phyloP scores from a whole-genome alignment of 2,329 filamentous ascomycete genomes.

The Exserohilum turcica region DNA sequence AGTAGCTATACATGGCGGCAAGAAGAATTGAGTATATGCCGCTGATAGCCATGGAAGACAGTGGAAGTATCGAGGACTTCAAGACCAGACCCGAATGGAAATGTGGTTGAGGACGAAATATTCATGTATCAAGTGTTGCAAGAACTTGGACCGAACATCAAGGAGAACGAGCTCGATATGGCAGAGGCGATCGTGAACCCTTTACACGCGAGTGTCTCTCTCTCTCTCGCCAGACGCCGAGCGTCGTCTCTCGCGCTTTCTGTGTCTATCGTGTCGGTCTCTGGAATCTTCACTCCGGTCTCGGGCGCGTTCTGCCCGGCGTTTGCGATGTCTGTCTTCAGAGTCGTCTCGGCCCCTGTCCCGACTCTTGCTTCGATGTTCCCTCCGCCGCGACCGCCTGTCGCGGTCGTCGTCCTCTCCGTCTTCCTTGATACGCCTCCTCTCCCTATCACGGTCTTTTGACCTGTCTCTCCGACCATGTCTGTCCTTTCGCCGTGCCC shows the following conservation, averaged over 20 bases:
- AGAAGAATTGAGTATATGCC: too few species aligned
- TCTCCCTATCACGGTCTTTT: constrained; percentile 28
- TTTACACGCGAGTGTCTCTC: constrained; percentile 15
- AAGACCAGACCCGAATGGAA: too few species aligned
- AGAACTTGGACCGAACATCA: neutral
- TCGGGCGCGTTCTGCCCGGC: constrained; percentile 19
- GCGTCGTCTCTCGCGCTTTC: constrained; percentile 14
- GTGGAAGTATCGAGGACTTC: too few species aligned
- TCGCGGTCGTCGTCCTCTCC: constrained; percentile 17
- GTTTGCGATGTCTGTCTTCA: constrained; percentile 16
- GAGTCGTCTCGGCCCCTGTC: constrained; percentile 18
- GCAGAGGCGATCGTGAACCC: constrained; percentile 21
- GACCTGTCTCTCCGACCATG: constrained; percentile 34
- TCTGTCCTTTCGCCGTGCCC: constrained; percentile 49
- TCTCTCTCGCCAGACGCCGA: constrained; percentile 14
- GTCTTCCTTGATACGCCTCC: constrained; percentile 28
- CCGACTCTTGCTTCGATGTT: constrained; percentile 22
- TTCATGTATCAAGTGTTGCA: neutral
- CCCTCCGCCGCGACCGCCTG: constrained; percentile 17
- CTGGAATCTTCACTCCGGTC: constrained; percentile 19
- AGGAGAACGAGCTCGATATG: constrained; percentile 27
- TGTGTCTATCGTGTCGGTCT: constrained; percentile 14
- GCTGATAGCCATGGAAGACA: too few species aligned
- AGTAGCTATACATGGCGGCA: too few species aligned
- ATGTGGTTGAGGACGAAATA: too few species aligned